phyloP scores from a whole-genome alignment of 345 rosid species.

The Ceriops decandra region DNA sequence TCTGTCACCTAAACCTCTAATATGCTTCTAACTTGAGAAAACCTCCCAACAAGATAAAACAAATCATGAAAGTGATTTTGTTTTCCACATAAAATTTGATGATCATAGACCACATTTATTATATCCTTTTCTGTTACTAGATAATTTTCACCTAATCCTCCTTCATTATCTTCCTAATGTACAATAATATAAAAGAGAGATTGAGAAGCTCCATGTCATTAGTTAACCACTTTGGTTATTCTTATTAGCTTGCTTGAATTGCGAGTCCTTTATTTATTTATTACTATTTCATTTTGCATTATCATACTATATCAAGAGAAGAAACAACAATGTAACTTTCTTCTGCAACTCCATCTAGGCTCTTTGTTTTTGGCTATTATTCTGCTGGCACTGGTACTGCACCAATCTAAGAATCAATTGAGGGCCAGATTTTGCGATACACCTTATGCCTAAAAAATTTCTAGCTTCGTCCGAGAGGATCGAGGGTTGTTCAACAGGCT shows the following conservation, averaged over 20 bases:
- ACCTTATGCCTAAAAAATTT: conserved; percentile 40
- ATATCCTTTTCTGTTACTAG: background rate
- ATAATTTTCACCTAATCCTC: background rate
- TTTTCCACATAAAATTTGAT: background rate
- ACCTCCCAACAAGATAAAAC: background rate
- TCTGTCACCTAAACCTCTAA: background rate
- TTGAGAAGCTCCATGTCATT: background rate
- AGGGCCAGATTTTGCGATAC: conserved; percentile 47
- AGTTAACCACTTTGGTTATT: background rate
- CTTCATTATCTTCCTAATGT: background rate
- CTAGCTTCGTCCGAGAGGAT: too few species aligned
- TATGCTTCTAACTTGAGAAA: background rate
- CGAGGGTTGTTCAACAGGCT: conserved; percentile 51
- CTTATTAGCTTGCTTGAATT: too few species aligned
- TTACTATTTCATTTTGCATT: too few species aligned
- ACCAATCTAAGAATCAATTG: conserved; percentile 38
- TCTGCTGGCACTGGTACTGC: background rate
- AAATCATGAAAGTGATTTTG: background rate
- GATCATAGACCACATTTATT: background rate
- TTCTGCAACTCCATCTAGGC: background rate
- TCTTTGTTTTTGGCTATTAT: background rate
- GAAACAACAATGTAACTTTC: too few species aligned
- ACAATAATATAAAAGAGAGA: background rate
- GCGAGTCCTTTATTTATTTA: too few species aligned
- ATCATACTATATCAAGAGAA: too few species aligned